Evolutionary conservation across 371 early-diverging fungal genomes (phyloP).

Genomic region (Circinella minor): DNA sequence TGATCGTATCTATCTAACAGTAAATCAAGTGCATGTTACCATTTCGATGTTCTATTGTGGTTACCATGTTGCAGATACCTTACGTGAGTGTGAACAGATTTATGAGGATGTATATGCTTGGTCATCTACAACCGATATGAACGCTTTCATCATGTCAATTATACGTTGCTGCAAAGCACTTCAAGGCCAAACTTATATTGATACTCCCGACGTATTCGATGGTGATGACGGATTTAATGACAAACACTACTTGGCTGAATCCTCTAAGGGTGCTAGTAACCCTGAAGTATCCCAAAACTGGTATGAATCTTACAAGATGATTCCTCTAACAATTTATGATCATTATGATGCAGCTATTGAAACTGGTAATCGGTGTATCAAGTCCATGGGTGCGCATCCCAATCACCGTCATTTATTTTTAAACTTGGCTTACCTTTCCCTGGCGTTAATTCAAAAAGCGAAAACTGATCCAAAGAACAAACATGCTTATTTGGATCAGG

Average conservation of each 20-base stretch:
- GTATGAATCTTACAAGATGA: conserved; percentile 44
- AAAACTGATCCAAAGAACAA: conserved; percentile 21
- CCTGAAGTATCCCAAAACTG: conserved; percentile 36
- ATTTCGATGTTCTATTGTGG: conserved; percentile 30
- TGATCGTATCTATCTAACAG: conserved; percentile 49
- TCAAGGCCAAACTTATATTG: conserved; percentile 39
- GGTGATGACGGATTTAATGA: conserved; percentile 52
- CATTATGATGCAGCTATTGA: conserved; percentile 43
- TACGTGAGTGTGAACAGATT: conserved; percentile 35
- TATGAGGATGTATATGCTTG: conserved; percentile 45
- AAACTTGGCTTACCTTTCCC: conserved; percentile 31
- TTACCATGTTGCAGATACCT: conserved; percentile 25
- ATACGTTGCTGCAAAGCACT: conserved; percentile 43
- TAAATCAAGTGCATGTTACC: conserved; percentile 34
- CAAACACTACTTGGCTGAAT: conserved; percentile 39
- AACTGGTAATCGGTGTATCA: conserved; percentile 32
- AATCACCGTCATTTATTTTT: conserved; percentile 41
- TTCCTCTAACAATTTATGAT: conserved; percentile 44
- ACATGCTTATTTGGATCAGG: conserved; percentile 19
- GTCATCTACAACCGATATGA: conserved; percentile 39
- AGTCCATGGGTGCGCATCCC: conserved; percentile 37
- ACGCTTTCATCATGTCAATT: conserved; percentile 41
- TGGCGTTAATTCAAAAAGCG: conserved; percentile 41
- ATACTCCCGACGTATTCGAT: conserved; percentile 35
- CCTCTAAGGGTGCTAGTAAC: conserved; percentile 31